phyloP scores from a whole-genome alignment of 306 rosid species.

The Biancaea sappan region DNA sequence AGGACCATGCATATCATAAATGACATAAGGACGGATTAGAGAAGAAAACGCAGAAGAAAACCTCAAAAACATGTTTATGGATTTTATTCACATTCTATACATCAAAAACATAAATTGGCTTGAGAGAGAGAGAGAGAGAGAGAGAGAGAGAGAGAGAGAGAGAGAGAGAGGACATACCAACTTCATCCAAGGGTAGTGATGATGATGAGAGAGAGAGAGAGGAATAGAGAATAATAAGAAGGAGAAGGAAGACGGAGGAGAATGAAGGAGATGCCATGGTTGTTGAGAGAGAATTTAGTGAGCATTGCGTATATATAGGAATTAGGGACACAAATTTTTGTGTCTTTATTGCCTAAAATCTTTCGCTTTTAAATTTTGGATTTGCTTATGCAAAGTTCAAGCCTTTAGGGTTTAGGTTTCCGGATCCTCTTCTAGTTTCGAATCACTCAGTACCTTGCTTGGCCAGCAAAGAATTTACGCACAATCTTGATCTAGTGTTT shows the following conservation, averaged over 20 bases:
- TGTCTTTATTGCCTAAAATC: neutral
- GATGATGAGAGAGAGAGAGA: conserved; percentile 26
- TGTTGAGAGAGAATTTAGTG: neutral
- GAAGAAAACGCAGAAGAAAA: too few species aligned
- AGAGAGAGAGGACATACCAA: conserved; percentile 42
- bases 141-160: conserved; percentile 27
- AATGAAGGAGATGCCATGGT: conserved; percentile 13
- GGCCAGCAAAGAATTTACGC: too few species aligned
- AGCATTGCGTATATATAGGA: neutral
- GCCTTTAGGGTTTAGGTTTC: too few species aligned
- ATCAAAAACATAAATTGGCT: neutral
- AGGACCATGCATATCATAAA: neutral
- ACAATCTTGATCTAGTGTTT: too few species aligned
- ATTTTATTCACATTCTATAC: neutral
- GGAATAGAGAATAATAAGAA: conserved; percentile 38
- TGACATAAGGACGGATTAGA: neutral
- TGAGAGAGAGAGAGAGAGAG: conserved; percentile 13
- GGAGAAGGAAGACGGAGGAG: conserved; percentile 28
- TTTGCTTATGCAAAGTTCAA: too few species aligned
- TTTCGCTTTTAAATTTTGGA: neutral
- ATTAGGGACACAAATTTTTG: neutral
- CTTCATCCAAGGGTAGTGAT: conserved; percentile 40
- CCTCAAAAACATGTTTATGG: too few species aligned
- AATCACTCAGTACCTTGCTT: too few species aligned
- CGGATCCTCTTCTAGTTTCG: too few species aligned